Conservation (phyloP, 192 early-diverging fungal species). For the Funneliformis mosseae region DNA sequence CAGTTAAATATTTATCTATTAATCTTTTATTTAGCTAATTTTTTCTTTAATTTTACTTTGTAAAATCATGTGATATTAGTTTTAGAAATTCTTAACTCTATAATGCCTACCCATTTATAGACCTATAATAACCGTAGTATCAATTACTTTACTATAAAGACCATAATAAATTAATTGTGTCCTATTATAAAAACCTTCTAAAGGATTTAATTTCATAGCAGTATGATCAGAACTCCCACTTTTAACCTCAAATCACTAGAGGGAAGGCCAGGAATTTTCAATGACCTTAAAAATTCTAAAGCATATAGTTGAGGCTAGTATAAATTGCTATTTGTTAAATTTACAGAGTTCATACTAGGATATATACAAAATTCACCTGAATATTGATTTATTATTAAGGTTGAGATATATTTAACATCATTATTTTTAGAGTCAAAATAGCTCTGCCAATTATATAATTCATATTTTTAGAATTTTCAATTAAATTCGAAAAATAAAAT, state of each 20-base stretch:
- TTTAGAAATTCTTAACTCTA: too few species aligned
- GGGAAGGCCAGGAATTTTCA: background rate
- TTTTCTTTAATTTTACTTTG: too few species aligned
- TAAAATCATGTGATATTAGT: too few species aligned
- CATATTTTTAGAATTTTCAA: background rate
- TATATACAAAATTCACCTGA: background rate
- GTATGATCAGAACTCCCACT: too few species aligned
- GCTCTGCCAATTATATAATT: conserved; percentile 10
- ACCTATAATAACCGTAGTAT: conserved; percentile 25
- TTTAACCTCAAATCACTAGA: too few species aligned
- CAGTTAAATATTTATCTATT: too few species aligned
- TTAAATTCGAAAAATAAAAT: background rate
- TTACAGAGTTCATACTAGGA: background rate
- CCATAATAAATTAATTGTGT: too few species aligned
- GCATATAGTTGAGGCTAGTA: background rate
- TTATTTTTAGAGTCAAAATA: conserved; percentile 33
- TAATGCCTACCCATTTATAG: conserved; percentile 8
- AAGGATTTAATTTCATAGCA: too few species aligned
- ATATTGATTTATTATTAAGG: background rate
- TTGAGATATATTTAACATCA: conserved; percentile 31
- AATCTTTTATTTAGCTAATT: too few species aligned
- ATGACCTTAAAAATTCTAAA: background rate
- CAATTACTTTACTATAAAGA: too few species aligned
- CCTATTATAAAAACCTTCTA: too few species aligned
- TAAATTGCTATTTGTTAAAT: background rate